A percentile compares a stretch with the other conserved stretches of the same genome.
phyloP scores from a whole-genome alignment of 768 basidiomycete genomes.

The Termitomyces sp. region DNA sequence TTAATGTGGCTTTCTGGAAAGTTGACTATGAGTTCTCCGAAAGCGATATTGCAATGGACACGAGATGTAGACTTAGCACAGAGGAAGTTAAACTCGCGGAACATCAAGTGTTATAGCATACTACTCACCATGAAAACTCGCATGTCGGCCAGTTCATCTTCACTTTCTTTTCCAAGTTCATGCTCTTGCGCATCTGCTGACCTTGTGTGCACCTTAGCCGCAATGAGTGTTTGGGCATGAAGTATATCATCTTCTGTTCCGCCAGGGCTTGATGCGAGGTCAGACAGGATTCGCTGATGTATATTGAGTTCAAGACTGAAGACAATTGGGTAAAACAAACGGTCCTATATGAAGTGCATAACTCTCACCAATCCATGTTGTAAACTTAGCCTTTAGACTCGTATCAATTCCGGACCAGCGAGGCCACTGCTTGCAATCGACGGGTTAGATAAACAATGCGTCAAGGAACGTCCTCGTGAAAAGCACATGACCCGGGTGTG shows the following conservation, averaged over 20 bases:
- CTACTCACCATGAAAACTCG: slow-evolving; percentile 38
- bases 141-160: slow-evolving; percentile 22
- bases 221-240: slow-evolving; percentile 52
- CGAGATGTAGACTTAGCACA: slow-evolving; percentile 55
- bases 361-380: slow-evolving; percentile 47
- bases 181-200: slow-evolving; percentile 21
- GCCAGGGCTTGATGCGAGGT: slow-evolving; percentile 59
- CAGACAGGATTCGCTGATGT: slow-evolving; percentile 68
- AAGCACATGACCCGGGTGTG: not conserved
- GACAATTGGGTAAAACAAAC: not conserved
- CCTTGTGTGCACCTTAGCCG: slow-evolving; percentile 52
- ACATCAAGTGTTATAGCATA: slow-evolving; percentile 3
- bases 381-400: too few relatives aligned
- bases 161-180: slow-evolving; percentile 21
- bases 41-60: slow-evolving; percentile 78
- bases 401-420: not conserved
- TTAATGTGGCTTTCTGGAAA: slow-evolving; percentile 50
- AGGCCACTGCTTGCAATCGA: not conserved
- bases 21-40: slow-evolving; percentile 71
- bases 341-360: not conserved
- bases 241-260: slow-evolving; percentile 40
- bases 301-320: slow-evolving; percentile 74
- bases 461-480: not conserved
- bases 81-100: not conserved
- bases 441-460: not conserved